Percentiles rank a stretch among this genome's conserved stretches.
Conservation (phyloP, 129 eudicot genomes). For the Sambucus nigra region DNA sequence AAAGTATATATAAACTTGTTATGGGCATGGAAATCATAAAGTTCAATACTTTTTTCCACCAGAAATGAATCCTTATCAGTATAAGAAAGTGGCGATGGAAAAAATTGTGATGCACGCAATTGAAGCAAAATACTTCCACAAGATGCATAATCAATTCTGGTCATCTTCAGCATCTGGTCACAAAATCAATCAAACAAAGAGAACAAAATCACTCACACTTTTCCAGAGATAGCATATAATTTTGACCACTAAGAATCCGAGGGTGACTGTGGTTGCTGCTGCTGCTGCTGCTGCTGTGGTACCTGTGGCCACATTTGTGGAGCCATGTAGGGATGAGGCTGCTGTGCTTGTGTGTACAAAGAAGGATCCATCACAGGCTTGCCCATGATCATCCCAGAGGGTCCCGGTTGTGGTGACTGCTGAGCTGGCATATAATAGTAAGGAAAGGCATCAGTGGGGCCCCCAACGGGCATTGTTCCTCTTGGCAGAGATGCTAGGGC, state of each 20-base stretch:
- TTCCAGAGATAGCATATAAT: constrained; percentile 11
- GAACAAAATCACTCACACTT: background rate
- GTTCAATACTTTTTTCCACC: too few relatives aligned
- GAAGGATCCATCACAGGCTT: constrained; percentile 47
- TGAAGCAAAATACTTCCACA: too few relatives aligned
- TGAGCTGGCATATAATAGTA: constrained; percentile 54
- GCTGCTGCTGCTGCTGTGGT: constrained; percentile 47
- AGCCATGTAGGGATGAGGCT: constrained; percentile 44
- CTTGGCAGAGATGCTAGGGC: constrained; percentile 44
- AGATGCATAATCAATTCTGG: too few relatives aligned
- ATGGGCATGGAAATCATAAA: too few relatives aligned
- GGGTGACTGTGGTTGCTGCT: constrained; percentile 52
- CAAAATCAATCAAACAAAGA: background rate
- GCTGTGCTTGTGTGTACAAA: constrained; percentile 27
- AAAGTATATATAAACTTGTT: too few relatives aligned
- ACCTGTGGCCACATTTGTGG: constrained; percentile 50
- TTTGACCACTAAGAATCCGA: constrained; percentile 36
- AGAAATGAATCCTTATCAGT: too few relatives aligned
- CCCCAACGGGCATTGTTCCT: constrained; percentile 48
- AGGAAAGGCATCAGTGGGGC: constrained; percentile 47
- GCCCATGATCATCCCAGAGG: constrained; percentile 44
- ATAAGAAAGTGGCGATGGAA: too few relatives aligned
- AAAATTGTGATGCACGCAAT: too few relatives aligned
- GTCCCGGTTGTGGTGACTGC: constrained; percentile 54
- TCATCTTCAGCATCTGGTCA: too few relatives aligned